Conservation (phyloP, 2,329 filamentous ascomycete species). For the Penicillium palitans region DNA sequence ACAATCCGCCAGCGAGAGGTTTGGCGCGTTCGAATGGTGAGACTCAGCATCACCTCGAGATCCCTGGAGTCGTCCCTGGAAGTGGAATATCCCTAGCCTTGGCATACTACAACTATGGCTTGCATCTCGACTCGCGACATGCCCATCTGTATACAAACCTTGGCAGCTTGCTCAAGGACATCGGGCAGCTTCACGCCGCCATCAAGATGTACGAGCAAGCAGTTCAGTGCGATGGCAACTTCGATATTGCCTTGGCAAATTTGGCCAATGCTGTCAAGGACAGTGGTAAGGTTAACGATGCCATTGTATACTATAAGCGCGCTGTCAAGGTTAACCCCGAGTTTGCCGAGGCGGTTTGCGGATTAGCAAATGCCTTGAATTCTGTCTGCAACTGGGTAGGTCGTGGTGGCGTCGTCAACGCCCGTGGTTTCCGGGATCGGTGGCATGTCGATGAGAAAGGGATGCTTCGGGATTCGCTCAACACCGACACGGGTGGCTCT, state of each 20-base stretch:
- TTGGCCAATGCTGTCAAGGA: constrained; percentile 98
- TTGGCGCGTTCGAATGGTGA: constrained; percentile 36
- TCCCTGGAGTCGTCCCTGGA: constrained; percentile 79
- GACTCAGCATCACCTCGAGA: constrained; percentile 49
- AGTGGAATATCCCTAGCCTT: constrained; percentile 86
- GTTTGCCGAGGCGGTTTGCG: constrained; percentile 96
- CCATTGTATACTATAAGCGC: constrained; percentile 85
- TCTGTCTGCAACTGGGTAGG: constrained; percentile 95
- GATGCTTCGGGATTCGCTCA: constrained; percentile 73
- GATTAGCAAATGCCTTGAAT: constrained; percentile 89
- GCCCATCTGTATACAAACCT: constrained; percentile 97
- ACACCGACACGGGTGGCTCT: constrained; percentile 57
- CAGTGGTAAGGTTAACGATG: constrained; percentile 86
- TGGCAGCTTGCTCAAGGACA: constrained; percentile 91
- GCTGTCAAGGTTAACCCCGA: constrained; percentile 90
- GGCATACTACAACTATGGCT: constrained; percentile 92
- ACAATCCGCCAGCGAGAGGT: constrained; percentile 52
- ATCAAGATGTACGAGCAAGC: constrained; percentile 98
- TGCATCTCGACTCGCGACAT: constrained; percentile 81
- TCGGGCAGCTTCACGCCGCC: constrained; percentile 85
- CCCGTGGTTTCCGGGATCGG: constrained; percentile 72
- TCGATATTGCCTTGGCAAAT: constrained; percentile 96
- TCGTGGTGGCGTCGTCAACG: constrained; percentile 79
- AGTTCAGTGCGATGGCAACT: constrained; percentile 86
- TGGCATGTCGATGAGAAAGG: constrained; percentile 91